A percentile compares a stretch with the other conserved stretches of the same genome.
Evolutionary conservation across 1,284 basidiomycete genomes (phyloP).

Genomic region (Fomitopsis schrenkii): DNA sequence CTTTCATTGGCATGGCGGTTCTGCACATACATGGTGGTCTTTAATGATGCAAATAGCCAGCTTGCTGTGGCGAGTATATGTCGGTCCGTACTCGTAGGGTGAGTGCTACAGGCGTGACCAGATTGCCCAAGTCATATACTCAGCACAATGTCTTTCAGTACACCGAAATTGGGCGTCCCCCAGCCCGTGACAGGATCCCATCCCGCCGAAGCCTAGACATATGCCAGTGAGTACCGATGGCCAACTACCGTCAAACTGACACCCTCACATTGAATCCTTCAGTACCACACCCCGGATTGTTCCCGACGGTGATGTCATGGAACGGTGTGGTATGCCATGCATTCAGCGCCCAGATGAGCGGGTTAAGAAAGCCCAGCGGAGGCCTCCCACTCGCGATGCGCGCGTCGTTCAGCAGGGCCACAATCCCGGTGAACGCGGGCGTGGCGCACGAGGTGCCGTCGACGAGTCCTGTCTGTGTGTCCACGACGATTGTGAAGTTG

Average conservation of each 20-base stretch:
- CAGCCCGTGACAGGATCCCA: conserved; percentile 36
- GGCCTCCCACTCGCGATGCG: conserved; percentile 38
- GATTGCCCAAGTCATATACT: no score
- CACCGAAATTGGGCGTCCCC: conserved; percentile 29
- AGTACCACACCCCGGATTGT: conserved; percentile 27
- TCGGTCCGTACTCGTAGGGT: no score
- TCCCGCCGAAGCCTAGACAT: conserved; percentile 20
- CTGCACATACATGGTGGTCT: no score
- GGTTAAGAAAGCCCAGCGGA: conserved; percentile 48
- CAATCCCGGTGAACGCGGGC: conserved; percentile 46
- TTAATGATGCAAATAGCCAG: no score
- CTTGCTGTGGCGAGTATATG: no score
- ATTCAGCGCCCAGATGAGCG: conserved; percentile 33
- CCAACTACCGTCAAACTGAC: no score
- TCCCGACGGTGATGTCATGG: conserved; percentile 39
- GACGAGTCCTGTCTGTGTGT: conserved; percentile 24
- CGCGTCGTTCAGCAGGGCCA: conserved; percentile 53
- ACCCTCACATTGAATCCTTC: conserved; percentile 24
- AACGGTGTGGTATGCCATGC: conserved; percentile 27
- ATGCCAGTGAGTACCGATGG: no score
- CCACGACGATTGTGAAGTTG: conserved; percentile 26
- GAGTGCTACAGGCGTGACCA: no score
- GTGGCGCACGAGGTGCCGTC: conserved; percentile 52
- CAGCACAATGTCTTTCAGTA: conserved; percentile 16
- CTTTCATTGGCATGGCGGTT: no score